Evolutionary conservation across 225 moss, liverwort and hornwort genomes (phyloP).

Genomic region (Asterella californica): DNA sequence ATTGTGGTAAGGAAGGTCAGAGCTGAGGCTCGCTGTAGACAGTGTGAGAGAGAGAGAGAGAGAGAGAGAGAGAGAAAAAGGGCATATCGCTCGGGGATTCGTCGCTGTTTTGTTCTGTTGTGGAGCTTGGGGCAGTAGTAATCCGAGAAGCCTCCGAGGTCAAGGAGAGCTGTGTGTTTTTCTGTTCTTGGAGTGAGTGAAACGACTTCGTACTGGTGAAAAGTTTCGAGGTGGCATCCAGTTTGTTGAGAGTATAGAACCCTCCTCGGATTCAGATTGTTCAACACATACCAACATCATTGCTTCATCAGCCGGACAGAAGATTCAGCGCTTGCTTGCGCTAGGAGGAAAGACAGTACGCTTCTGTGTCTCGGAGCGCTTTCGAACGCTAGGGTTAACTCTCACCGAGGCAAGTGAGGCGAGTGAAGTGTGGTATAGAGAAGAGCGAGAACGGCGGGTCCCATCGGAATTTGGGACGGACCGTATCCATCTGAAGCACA

Average conservation of each 20-base stretch:
- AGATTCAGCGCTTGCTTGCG: constrained; percentile 18
- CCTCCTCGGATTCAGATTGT: not conserved
- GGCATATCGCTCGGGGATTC: constrained; percentile 1
- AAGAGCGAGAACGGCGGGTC: constrained; percentile 6
- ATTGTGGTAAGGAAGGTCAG: not conserved
- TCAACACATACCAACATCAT: constrained; percentile 7
- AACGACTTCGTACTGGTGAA: constrained; percentile 10
- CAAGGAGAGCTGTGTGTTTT: not conserved
- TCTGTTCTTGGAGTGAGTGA: not conserved
- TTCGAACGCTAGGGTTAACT: constrained; percentile 19
- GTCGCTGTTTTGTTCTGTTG: constrained; percentile 7
- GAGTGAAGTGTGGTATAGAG: not conserved
- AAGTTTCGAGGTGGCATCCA: constrained; percentile 11
- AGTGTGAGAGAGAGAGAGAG: not conserved
- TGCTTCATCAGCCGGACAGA: constrained; percentile 11
- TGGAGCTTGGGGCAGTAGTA: constrained; percentile 1
- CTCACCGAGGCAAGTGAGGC: not conserved
- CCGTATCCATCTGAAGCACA: not conserved
- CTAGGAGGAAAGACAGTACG: not conserved
- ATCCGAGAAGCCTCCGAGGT: not conserved
- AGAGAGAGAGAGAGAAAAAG: not conserved
- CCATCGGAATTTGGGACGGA: constrained; percentile 12
- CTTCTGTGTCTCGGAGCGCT: not conserved
- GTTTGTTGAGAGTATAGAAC: constrained; percentile 9
- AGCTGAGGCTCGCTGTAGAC: constrained; percentile 3